A percentile compares a stretch with the other conserved stretches of the same genome.
Evolutionary conservation across 176 grass and related monocot species (phyloP).

Genomic region (Oryza punctata): DNA sequence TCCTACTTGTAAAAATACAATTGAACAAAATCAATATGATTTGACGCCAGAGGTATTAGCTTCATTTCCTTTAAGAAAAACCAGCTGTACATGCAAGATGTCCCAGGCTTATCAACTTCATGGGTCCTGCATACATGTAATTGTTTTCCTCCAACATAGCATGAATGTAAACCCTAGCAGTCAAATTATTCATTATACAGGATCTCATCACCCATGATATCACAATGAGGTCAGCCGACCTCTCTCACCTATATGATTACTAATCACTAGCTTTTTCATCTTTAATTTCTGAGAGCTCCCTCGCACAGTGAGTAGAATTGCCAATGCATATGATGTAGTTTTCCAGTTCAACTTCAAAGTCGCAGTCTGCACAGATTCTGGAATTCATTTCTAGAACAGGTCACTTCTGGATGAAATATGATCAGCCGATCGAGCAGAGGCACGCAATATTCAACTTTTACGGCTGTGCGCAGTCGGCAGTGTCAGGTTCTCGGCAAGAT

Average conservation of each 20-base stretch:
- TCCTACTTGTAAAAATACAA: not conserved
- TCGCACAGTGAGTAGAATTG: not conserved
- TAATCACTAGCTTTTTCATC: not conserved
- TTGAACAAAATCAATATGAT: not conserved
- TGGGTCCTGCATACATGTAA: not conserved
- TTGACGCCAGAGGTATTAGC: not conserved
- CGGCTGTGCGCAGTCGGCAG: too few species aligned
- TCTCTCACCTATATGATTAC: not conserved
- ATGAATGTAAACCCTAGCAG: not conserved
- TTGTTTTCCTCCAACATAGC: not conserved
- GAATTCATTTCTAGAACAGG: not conserved
- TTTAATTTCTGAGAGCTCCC: not conserved
- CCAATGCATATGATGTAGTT: not conserved
- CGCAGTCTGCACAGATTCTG: not conserved
- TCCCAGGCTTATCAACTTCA: not conserved
- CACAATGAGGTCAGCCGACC: slow-evolving; percentile 12
- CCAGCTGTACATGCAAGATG: not conserved
- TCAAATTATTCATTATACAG: not conserved
- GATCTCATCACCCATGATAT: slow-evolving; percentile 24
- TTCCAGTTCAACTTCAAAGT: not conserved
- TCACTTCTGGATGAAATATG: not conserved
- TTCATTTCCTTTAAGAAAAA: not conserved
- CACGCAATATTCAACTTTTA: not conserved
- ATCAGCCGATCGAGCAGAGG: not conserved
- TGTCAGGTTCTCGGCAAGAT: not conserved